A percentile compares a stretch with the other conserved stretches of the same genome.
These are phyloP conservation scores for Posidonia australis DNA, from an alignment of 106 monocot species.

Conservation along the genomic window DNA sequence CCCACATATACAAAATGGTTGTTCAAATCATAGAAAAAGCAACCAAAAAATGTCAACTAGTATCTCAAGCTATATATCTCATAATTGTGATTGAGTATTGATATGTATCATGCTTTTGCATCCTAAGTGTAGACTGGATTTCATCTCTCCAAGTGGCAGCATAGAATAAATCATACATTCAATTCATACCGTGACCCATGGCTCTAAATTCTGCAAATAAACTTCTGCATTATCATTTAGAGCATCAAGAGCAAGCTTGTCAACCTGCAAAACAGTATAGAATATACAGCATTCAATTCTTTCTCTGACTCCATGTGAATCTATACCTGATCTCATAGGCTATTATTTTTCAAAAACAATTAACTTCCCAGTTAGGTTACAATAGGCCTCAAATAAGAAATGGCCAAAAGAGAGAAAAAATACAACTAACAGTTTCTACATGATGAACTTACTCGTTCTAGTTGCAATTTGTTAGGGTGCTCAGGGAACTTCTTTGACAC, in stretches of 20 bases:
- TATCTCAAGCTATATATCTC: background rate
- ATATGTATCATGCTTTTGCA: background rate
- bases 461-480: constrained; percentile 86
- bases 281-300: background rate
- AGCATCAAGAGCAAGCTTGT: constrained; percentile 76
- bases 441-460: constrained; percentile 54
- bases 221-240: constrained; percentile 73
- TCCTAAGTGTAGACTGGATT: background rate
- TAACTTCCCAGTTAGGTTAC: too few relatives aligned
- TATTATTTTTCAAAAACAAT: too few relatives aligned
- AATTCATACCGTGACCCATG: constrained; percentile 70
- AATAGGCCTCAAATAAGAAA: too few relatives aligned
- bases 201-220: constrained; percentile 80
- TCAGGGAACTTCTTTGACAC: constrained; percentile 92
- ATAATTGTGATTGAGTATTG: background rate
- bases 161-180: background rate
- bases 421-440: background rate
- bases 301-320: background rate
- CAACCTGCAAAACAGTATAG: constrained; percentile 47
- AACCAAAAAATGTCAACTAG: background rate
- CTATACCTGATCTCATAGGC: too few relatives aligned
- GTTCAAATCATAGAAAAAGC: background rate
- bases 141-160: background rate
- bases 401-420: too few relatives aligned
- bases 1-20: background rate